Evolutionary conservation across 208 protist genomes (phyloP), one percentile per base, ranked within the genome.

Genomic region (Crithidia mellificae): DNA sequence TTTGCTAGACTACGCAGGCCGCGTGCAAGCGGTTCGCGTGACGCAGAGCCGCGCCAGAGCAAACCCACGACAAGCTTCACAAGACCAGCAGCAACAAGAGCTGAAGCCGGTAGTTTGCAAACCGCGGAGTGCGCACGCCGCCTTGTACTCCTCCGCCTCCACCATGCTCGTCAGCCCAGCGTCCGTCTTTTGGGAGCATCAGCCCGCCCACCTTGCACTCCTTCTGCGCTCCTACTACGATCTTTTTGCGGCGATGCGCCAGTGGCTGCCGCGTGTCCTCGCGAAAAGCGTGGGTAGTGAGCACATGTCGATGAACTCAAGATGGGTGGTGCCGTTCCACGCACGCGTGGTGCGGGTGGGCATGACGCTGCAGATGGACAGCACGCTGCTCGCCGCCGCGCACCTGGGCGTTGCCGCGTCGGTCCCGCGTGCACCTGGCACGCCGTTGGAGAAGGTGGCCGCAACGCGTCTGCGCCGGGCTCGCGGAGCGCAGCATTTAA

Each of bases 301-400:
- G 38, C 5, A 27, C 20, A 50, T 14, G 8, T 17, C 57, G 30
- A 54, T 5, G 14, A 19, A 46, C 44, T 17, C 44, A 19, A 22
- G 61, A 36, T 74, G 54, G 44, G 59, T 68, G 46, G 38, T 75
- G 17, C 62, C 69, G 3, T 75, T 65, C 17, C 22, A 52, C 49
- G 54, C 61, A n/a, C 62, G 70, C 19, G 29, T 76, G 15, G 25
- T 76, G 57, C 70, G 70, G 36, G 30, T 76, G 62, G 70, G 58
- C 14, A 41, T 24, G 1, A 65, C 47, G 1, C 8, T 76, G 57
- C 70, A 76, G 36, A 41, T 76, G 62, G 70, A 64, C 14, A 41
- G 24, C 3, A 65, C 47, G 1, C 8, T 63, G 20, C n/a, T 56
- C 0, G 62, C 62, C 2, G 70, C 63, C 0, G 38, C 66, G 2